These are phyloP conservation scores for Penicillium freii DNA, from an alignment of 2,329 filamentous ascomycete species.

Conservation along the genomic window DNA sequence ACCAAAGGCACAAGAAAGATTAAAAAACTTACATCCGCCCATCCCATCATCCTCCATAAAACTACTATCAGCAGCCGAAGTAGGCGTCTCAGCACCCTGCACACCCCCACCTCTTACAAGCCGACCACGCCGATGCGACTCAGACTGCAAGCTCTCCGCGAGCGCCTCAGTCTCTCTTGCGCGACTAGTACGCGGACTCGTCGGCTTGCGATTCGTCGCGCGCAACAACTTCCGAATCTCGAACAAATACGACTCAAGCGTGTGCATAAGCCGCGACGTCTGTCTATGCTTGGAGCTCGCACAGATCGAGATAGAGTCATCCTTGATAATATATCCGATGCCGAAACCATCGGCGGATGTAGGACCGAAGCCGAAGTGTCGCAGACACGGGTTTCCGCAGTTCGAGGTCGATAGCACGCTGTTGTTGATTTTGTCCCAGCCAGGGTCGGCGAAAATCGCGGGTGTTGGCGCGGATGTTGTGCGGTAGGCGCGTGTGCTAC, in stretches of 20 bases:
- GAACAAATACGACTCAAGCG: slow-evolving; percentile 82
- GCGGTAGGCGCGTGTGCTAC: slow-evolving; percentile 56
- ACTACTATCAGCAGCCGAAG: slow-evolving; percentile 67
- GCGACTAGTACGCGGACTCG: slow-evolving; percentile 54
- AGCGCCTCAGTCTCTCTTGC: slow-evolving; percentile 60
- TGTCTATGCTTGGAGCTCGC: slow-evolving; percentile 91
- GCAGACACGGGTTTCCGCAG: slow-evolving; percentile 90
- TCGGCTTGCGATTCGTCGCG: slow-evolving; percentile 60
- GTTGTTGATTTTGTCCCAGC: slow-evolving; percentile 93
- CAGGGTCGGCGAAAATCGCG: slow-evolving; percentile 77
- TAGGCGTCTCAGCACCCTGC: slow-evolving; percentile 58
- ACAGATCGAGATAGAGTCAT: slow-evolving; percentile 85
- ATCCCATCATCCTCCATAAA: slow-evolving; percentile 80
- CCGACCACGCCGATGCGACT: slow-evolving; percentile 64
- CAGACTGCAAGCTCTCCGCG: slow-evolving; percentile 41
- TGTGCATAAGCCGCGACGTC: slow-evolving; percentile 84
- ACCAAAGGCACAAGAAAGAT: neutral
- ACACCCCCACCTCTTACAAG: slow-evolving; percentile 60
- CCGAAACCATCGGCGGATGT: slow-evolving; percentile 93
- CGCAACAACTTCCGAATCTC: slow-evolving; percentile 84
- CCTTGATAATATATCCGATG: slow-evolving; percentile 99
- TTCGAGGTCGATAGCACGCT: slow-evolving; percentile 97
- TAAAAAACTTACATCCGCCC: slow-evolving; percentile 78
- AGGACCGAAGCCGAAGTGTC: slow-evolving; percentile 95
- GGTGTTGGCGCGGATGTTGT: slow-evolving; percentile 54